Base-by-base conservation (phyloP, 176 grass and related monocot genomes). In the Ampelocalamus luodianensis region DNA sequence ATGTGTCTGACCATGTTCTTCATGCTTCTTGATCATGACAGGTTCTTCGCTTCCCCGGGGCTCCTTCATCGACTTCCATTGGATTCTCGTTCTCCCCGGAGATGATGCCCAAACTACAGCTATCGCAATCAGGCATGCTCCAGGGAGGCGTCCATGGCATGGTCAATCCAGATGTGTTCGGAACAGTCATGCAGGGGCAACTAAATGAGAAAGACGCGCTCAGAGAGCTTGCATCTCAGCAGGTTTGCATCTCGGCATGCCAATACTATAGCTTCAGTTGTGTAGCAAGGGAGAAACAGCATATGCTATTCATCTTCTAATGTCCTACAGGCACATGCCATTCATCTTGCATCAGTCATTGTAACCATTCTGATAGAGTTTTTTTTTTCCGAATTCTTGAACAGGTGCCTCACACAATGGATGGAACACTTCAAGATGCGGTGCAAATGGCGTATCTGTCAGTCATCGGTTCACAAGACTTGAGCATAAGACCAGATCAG, bases 11-110 rank as follows among this genome's bases (percentile, higher is more conserved):
- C 4, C 58, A 26, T 61, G n/a, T 34, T 76, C 20, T 66, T 79
- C 40, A 3, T 64, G 24, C 79, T 22, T 46, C 74, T 54, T 49
- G 53, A 77, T 11, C 43, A 45, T 27, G 29, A 29, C 89, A 89
- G 88, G 44, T 89, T 78, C 51, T 89, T 82, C 80, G 83, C 8
- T 68, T 85, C 4, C 69, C 83, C 8, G 48, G 69, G 16, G 79
- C 62, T 32, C 55, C 76, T 91, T 66, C 90, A 22, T 87, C 88
- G 54, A 40, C 86, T 77, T 39, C 71, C 60, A 84, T 87, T 0
- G 90, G 90, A 81, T 93, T 91, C 81, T 85, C 93, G 54, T 90
- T 94, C 82, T 86, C 90, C 34, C 73, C 39, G 3, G 90, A 90
- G 69, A 83, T 77, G 74, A 71, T 90, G 58, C 93, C 73, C 38